Percentiles rank a stretch among this genome's conserved stretches.
phyloP scores from a whole-genome alignment of 163 green algal genomes.

The Chlorella variabilis region DNA sequence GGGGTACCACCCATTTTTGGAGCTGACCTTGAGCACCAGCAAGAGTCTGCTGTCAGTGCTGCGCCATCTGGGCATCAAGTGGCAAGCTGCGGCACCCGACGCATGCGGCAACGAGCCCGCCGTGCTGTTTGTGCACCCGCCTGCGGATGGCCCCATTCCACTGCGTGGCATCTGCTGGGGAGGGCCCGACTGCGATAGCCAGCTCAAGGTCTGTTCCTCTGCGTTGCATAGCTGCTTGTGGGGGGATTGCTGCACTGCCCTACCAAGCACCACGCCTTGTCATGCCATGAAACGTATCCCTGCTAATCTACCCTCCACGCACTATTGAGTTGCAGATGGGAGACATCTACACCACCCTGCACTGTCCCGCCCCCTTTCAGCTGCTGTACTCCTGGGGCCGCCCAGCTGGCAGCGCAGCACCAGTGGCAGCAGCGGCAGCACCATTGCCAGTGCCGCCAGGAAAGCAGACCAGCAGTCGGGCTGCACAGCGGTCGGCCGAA shows the following conservation, averaged over 20 bases:
- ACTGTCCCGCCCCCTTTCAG: constrained; percentile 33
- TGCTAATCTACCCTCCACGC: too few relatives aligned
- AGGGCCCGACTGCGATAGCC: constrained; percentile 13
- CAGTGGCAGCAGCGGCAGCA: background rate
- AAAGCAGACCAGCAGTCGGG: constrained; percentile 4
- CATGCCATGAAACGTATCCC: too few relatives aligned
- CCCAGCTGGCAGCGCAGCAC: background rate
- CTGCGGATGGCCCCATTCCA: constrained; percentile 8
- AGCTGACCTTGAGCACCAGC: constrained; percentile 13
- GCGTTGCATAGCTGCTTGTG: too few relatives aligned
- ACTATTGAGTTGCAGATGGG: constrained; percentile 15
- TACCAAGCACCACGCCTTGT: too few relatives aligned
- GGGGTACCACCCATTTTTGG: constrained; percentile 26
- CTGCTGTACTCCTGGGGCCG: constrained; percentile 32
- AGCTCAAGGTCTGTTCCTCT: constrained; percentile 23
- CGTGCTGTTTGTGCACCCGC: constrained; percentile 18
- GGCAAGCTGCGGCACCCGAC: background rate
- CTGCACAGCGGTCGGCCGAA: background rate
- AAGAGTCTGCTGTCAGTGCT: constrained; percentile 38
- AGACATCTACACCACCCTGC: constrained; percentile 23
- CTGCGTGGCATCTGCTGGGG: constrained; percentile 31
- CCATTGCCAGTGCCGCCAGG: background rate
- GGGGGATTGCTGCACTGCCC: background rate
- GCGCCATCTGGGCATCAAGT: constrained; percentile 34
- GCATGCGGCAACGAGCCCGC: background rate